Evolutionary conservation across 2,329 filamentous ascomycete species (phyloP).

Genomic region (Phyllosticta citriasiana): DNA sequence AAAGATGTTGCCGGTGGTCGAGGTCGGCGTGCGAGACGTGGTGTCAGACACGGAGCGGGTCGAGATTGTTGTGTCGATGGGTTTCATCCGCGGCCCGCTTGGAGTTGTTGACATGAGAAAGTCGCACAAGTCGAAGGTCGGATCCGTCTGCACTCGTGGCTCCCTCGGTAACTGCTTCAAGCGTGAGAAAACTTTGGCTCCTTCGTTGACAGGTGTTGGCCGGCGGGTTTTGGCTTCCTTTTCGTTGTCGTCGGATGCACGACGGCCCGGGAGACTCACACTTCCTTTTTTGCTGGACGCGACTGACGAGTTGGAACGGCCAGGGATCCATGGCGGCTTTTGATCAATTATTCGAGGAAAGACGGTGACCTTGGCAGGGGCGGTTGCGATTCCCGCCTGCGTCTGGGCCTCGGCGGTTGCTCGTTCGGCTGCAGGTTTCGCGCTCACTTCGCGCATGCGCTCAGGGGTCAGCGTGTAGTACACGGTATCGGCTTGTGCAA

Average conservation of each 20-base stretch:
- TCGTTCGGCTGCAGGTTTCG: not conserved
- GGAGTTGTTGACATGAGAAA: slow-evolving; percentile 80
- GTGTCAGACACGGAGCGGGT: not conserved
- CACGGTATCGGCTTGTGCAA: slow-evolving; percentile 38
- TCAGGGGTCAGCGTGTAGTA: slow-evolving; percentile 42
- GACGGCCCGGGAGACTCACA: not conserved
- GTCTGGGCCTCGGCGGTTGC: slow-evolving; percentile 1
- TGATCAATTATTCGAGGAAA: slow-evolving; percentile 24
- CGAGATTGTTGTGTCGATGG: slow-evolving; percentile 4
- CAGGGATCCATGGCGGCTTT: slow-evolving; percentile 18
- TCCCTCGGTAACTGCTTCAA: slow-evolving; percentile 49
- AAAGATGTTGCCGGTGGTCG: not conserved
- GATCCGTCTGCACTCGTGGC: slow-evolving; percentile 59
- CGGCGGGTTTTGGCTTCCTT: slow-evolving; percentile 5
- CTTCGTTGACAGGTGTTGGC: slow-evolving; percentile 5
- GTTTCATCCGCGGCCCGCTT: slow-evolving; percentile 6
- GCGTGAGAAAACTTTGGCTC: slow-evolving; percentile 4
- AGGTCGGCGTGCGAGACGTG: not conserved
- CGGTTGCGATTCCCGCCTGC: not conserved
- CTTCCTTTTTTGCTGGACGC: not conserved
- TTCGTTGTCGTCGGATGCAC: slow-evolving; percentile 2
- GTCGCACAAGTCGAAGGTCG: slow-evolving; percentile 73
- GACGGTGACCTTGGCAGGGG: slow-evolving; percentile 13
- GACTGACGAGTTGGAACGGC: slow-evolving; percentile 3
- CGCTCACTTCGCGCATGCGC: slow-evolving; percentile 35